Base-by-base conservation (phyloP, 495 filamentous ascomycete species). In the Stereocaulon alpinum region DNA sequence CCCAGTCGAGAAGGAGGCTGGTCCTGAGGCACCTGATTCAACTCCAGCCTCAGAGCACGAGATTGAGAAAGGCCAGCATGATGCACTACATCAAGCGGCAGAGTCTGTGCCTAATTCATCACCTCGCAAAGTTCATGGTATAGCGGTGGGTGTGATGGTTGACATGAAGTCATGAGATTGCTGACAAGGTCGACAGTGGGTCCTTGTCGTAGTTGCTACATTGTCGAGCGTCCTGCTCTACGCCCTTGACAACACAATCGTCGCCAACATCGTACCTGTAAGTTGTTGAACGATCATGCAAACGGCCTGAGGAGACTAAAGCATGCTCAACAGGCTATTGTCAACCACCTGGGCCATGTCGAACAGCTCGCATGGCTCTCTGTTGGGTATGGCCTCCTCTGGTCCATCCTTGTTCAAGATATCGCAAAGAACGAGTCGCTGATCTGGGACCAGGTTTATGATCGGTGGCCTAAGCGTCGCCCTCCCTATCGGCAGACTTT, bases 161-260 rank as follows among this genome's bases (percentile, higher is more conserved):
- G 24, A 24, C 24, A 24, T 24, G 24, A 3, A 24, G 24, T 24
- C 24, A 24, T 24, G 24, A 24, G 24, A 24, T 24, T 3, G 24
- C 24, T 24, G 24, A 24, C 24, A 24, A 24, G 24, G 24, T 24
- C 24, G 24, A 24, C 24, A 53, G 37, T 58, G 56, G 56, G 3
- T 45, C 15, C 41, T 58, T 0, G 56, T 58, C 7, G 56, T 58
- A 27, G 18, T 47, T 30, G 18, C 20, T 14, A 67, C 82, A 34
- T 70, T 76, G 24, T 70, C 74, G 7, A 73, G 70, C 7, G 70
- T 68, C 12, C 81, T 85, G 55, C 68, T 83, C 0, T 84, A 77
- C 51, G 74, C 77, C 17, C 72, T 85, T 12, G 82, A 85, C 61
- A 81, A 78, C 41, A 86, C 81, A 53, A 80, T 85, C 40, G 79